phyloP scores from a whole-genome alignment of 176 grass and related monocot genomes.

The Musa itinerans region DNA sequence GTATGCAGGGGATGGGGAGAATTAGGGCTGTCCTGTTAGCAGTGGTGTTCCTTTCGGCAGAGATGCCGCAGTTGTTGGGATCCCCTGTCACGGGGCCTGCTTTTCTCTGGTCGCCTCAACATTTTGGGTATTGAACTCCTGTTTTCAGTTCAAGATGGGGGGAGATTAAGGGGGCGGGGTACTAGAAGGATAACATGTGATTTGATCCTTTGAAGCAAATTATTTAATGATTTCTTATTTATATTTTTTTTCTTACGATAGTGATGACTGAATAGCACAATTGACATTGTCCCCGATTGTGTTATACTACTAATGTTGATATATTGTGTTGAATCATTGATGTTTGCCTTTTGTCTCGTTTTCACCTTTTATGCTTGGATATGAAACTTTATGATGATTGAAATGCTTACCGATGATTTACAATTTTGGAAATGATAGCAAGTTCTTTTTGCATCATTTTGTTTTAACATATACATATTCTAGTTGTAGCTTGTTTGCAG shows the following conservation, averaged over 20 bases:
- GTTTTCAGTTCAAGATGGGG: neutral
- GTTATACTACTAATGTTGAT: neutral
- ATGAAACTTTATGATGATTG: no score
- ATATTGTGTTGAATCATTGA: neutral
- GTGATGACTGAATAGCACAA: neutral
- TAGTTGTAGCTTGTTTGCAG: no score
- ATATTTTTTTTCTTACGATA: neutral
- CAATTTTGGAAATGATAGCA: no score
- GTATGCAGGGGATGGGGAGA: neutral
- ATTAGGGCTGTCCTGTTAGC: neutral
- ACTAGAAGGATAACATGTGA: neutral
- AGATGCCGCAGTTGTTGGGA: neutral
- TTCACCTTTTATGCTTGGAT: no score
- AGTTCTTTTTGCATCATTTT: no score
- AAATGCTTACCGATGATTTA: no score
- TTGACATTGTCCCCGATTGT: neutral
- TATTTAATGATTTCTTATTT: no score
- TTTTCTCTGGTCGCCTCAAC: slow-evolving; percentile 14
- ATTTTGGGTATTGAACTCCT: slow-evolving; percentile 6
- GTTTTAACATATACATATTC: no score
- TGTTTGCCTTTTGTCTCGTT: neutral
- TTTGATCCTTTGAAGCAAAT: neutral
- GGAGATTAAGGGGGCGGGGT: neutral
- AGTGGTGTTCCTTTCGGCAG: neutral
- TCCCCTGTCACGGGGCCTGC: slow-evolving; percentile 4